These are phyloP conservation scores for Nemania sp. DNA, from an alignment of 2,329 filamentous ascomycete species.

Conservation along the genomic window DNA sequence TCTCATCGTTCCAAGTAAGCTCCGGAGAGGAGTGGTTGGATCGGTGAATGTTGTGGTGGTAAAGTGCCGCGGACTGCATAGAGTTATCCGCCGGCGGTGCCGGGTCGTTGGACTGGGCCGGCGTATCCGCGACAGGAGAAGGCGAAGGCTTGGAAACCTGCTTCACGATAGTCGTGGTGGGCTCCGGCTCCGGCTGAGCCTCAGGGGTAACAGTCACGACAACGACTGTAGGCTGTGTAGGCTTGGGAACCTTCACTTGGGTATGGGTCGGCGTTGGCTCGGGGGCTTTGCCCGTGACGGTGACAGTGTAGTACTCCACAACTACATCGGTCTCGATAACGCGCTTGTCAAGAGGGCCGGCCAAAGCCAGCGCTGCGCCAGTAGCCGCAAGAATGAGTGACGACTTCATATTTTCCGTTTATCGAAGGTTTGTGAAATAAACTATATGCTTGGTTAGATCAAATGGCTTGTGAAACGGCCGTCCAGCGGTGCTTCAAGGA, in stretches of 20 bases:
- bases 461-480: background rate
- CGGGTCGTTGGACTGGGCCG: constrained; percentile 14
- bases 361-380: constrained; percentile 41
- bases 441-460: constrained; percentile 20
- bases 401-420: constrained; percentile 44
- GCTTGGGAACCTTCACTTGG: constrained; percentile 9
- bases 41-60: constrained; percentile 86
- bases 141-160: background rate
- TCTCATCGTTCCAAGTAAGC: constrained; percentile 66
- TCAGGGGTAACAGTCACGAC: constrained; percentile 31
- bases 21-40: constrained; percentile 72
- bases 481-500: background rate
- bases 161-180: constrained; percentile 1
- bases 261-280: constrained; percentile 19
- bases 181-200: background rate
- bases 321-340: constrained; percentile 41
- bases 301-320: constrained; percentile 39
- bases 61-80: constrained; percentile 52
- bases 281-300: constrained; percentile 40
- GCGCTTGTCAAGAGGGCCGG: constrained; percentile 41
- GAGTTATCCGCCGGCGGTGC: constrained; percentile 34
- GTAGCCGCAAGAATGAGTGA: constrained; percentile 42
- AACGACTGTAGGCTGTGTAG: constrained; percentile 17
- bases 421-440: constrained; percentile 13
- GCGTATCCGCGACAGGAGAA: constrained; percentile 4